Conservation (phyloP, 495 filamentous ascomycete genomes). For the Talaromyces nanjingensis region DNA sequence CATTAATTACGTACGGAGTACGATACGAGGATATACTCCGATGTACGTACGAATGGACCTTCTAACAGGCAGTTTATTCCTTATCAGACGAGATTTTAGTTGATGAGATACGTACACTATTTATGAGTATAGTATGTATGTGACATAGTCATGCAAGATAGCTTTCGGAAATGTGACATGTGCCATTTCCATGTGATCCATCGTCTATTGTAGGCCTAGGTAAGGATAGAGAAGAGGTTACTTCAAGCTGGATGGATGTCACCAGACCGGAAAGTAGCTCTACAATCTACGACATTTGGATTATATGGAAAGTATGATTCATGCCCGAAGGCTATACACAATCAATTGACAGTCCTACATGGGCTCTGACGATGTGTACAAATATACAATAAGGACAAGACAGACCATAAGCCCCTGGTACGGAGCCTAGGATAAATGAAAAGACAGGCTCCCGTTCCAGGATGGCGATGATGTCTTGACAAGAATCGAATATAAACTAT, state of each 20-base stretch:
- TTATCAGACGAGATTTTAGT: neutral
- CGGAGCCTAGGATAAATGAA: neutral
- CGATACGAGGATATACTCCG: neutral
- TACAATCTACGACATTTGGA: neutral
- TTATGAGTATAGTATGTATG: neutral
- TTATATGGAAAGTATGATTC: neutral
- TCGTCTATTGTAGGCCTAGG: neutral
- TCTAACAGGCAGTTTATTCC: no score
- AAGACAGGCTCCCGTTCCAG: neutral
- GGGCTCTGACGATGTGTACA: conserved; percentile 9
- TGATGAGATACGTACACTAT: neutral
- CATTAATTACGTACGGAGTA: no score
- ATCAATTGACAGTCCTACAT: conserved; percentile 10
- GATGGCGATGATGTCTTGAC: conserved; percentile 1
- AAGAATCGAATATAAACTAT: conserved; percentile 7
- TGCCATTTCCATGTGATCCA: conserved; percentile 5
- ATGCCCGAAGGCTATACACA: conserved; percentile 1
- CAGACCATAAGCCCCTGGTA: neutral
- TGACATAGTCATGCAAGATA: neutral
- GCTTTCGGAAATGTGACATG: neutral
- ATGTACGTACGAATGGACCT: no score
- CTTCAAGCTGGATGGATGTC: neutral
- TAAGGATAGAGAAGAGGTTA: neutral
- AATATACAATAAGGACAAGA: conserved; percentile 7
- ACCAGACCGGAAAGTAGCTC: neutral